phyloP scores from a whole-genome alignment of 805 yeast genomes.

The Candida schatavii region DNA sequence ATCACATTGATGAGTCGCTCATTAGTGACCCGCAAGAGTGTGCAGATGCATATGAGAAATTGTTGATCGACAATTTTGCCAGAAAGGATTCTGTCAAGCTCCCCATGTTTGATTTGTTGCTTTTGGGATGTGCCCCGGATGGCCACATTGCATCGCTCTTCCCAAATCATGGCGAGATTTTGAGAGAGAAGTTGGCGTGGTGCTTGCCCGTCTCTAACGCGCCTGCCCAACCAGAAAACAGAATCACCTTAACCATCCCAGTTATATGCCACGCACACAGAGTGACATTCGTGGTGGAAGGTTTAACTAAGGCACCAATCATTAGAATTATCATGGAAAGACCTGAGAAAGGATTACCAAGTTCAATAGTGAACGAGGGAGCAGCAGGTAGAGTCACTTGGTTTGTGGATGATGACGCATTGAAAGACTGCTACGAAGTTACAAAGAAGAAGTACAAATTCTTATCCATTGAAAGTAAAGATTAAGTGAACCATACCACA shows the following conservation, averaged over 20 bases:
- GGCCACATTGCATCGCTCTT: constrained; percentile 97
- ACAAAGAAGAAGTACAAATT: constrained; percentile 71
- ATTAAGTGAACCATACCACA: not conserved
- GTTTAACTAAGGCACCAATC: constrained; percentile 91
- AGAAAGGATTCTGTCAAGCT: constrained; percentile 93
- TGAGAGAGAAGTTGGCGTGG: constrained; percentile 92
- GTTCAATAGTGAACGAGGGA: constrained; percentile 87
- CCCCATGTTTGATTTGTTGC: constrained; percentile 88
- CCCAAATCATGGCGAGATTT: constrained; percentile 80
- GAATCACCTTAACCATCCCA: constrained; percentile 90
- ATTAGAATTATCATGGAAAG: constrained; percentile 91
- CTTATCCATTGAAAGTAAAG: constrained; percentile 28
- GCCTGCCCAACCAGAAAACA: constrained; percentile 80
- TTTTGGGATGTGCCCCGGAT: constrained; percentile 97
- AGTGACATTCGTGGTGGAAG: constrained; percentile 94
- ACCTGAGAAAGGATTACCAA: constrained; percentile 94
- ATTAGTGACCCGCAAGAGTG: constrained; percentile 84
- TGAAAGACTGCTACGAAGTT: constrained; percentile 68
- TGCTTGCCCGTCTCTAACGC: constrained; percentile 90
- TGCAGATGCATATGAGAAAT: constrained; percentile 90
- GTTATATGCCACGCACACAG: constrained; percentile 92
- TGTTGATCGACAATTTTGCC: constrained; percentile 85
- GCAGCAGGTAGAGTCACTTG: constrained; percentile 97
- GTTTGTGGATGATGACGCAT: constrained; percentile 95
- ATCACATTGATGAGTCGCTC: constrained; percentile 75